Evolutionary conservation across 345 rosid genomes (phyloP).

Genomic region (Rhizophora mangle): DNA sequence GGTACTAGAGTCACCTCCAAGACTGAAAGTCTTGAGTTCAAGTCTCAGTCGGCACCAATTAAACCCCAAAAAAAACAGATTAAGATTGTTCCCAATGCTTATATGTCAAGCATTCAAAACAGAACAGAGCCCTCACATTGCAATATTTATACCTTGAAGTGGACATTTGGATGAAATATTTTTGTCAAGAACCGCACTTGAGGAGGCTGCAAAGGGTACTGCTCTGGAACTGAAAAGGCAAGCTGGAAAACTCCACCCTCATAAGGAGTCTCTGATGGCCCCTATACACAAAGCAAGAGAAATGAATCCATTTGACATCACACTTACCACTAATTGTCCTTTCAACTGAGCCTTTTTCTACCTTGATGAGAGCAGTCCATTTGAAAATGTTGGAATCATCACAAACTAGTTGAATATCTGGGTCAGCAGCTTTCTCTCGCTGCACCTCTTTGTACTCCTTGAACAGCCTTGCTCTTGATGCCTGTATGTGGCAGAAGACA

Average conservation of each 20-base stretch:
- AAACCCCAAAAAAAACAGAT: too few relatives aligned
- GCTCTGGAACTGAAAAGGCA: slow-evolving; percentile 92
- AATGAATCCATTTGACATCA: slow-evolving; percentile 13
- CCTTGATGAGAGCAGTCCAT: slow-evolving; percentile 99
- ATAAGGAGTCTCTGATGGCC: slow-evolving; percentile 96
- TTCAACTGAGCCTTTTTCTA: slow-evolving; percentile 13
- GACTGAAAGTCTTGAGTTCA: too few relatives aligned
- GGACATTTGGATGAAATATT: slow-evolving; percentile 98
- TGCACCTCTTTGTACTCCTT: slow-evolving; percentile 98
- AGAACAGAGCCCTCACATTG: not conserved
- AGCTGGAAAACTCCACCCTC: slow-evolving; percentile 98
- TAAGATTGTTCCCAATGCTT: slow-evolving; percentile 3
- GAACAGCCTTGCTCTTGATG: slow-evolving; percentile 90
- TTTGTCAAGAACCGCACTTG: slow-evolving; percentile 97
- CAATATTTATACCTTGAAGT: slow-evolving; percentile 52
- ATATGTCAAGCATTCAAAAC: slow-evolving; percentile 2
- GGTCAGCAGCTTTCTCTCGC: slow-evolving; percentile 87
- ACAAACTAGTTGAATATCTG: slow-evolving; percentile 87
- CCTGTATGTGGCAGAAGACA: slow-evolving; percentile 32
- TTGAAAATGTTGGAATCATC: slow-evolving; percentile 96
- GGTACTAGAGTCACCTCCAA: too few relatives aligned
- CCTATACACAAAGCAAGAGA: slow-evolving; percentile 37
- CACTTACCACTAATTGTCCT: not conserved
- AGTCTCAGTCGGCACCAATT: too few relatives aligned
- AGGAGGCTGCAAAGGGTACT: slow-evolving; percentile 96